These are phyloP conservation scores for Xanthoparmelia taractica DNA, from an alignment of 495 filamentous ascomycete genomes.

Conservation along the genomic window DNA sequence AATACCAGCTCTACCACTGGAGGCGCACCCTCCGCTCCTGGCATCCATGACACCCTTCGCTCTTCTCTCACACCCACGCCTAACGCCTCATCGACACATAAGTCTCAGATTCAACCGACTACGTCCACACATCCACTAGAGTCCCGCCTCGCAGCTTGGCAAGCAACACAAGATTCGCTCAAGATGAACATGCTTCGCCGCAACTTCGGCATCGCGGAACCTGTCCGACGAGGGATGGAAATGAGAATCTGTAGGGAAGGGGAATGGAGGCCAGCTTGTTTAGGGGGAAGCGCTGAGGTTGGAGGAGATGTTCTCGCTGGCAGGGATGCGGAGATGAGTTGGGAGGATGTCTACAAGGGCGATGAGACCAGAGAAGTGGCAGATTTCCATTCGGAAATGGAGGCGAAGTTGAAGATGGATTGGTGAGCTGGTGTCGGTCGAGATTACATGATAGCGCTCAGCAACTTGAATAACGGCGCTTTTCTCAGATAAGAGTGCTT, in stretches of 20 bases:
- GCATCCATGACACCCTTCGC: conserved; percentile 86
- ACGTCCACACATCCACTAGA: conserved; percentile 82
- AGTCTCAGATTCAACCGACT: conserved; percentile 39
- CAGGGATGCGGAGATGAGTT: conserved; percentile 63
- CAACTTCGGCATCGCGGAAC: conserved; percentile 87
- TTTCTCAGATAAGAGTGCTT: too few species aligned
- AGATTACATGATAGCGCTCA: background rate
- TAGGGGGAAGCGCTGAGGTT: conserved; percentile 44
- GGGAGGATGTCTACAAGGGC: conserved; percentile 83
- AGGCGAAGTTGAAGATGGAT: conserved; percentile 73
- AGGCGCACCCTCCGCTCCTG: conserved; percentile 79
- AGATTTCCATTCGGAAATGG: conserved; percentile 85
- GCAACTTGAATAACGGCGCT: too few species aligned
- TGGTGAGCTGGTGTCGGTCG: conserved; percentile 33
- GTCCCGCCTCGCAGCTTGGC: conserved; percentile 75
- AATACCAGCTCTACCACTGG: conserved; percentile 34
- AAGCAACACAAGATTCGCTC: conserved; percentile 70
- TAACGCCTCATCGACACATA: conserved; percentile 30
- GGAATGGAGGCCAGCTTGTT: conserved; percentile 41
- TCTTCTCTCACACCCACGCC: conserved; percentile 51
- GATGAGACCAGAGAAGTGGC: conserved; percentile 20
- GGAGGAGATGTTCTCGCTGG: conserved; percentile 78
- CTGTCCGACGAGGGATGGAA: conserved; percentile 91
- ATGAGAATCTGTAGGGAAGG: conserved; percentile 66
- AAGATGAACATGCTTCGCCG: conserved; percentile 83